phyloP scores from a whole-genome alignment of 495 filamentous ascomycete species.

The Tuber melanosporum region DNA sequence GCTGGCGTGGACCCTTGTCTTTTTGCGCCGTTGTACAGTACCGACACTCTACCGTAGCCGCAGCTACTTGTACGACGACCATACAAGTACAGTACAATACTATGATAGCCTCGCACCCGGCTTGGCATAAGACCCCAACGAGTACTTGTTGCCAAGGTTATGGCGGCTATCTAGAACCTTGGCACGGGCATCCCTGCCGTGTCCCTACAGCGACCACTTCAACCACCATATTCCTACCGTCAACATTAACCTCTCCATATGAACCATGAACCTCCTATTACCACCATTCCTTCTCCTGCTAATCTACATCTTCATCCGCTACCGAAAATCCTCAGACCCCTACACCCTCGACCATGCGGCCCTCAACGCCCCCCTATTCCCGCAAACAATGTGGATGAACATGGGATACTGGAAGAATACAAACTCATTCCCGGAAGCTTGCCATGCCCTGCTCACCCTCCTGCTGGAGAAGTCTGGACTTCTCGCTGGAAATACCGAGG shows the following conservation, averaged over 20 bases:
- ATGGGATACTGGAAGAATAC: slow-evolving; percentile 45
- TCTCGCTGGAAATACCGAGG: slow-evolving; percentile 20
- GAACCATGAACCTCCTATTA: not conserved
- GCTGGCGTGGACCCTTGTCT: no score
- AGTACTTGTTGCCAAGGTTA: not conserved
- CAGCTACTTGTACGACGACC: no score
- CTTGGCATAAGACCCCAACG: not conserved
- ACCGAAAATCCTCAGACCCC: not conserved
- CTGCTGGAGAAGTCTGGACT: slow-evolving; percentile 44
- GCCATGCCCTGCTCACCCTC: slow-evolving; percentile 45
- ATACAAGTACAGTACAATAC: no score
- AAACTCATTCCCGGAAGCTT: slow-evolving; percentile 45
- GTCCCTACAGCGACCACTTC: not conserved
- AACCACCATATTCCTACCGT: not conserved
- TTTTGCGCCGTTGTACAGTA: no score
- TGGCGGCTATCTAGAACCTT: no score
- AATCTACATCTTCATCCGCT: not conserved
- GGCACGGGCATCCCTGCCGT: no score
- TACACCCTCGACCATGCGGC: slow-evolving; percentile 45
- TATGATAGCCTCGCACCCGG: no score
- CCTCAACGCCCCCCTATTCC: slow-evolving; percentile 42
- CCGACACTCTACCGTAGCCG: no score
- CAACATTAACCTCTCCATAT: not conserved
- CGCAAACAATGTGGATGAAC: slow-evolving; percentile 46
- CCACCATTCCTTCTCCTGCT: not conserved